Evolutionary conservation across 2,329 filamentous ascomycete genomes (phyloP), one percentile per base, ranked within the genome.

Genomic region (Pestalotiopsis sp.): DNA sequence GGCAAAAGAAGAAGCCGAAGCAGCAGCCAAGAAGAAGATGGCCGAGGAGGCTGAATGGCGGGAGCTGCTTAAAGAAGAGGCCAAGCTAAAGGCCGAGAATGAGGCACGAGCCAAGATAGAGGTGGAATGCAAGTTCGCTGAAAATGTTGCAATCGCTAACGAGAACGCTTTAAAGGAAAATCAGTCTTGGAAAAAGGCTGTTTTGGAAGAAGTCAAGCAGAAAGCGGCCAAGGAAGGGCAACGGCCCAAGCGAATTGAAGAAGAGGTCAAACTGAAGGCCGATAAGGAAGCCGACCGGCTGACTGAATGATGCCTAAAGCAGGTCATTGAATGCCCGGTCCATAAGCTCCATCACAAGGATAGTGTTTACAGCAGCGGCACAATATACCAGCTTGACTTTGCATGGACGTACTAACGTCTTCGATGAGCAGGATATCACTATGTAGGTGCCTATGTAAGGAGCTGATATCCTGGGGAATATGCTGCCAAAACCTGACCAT

Each of bases 141-240:
- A 68, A 20, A 68, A 68, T 24, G 69, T 70, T 22, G 66, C 64
- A 40, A 74, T 73, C 39, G 75, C 72, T 4, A 74, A 77, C 20
- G 77, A 75, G 20, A 72, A 69, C 0, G 77, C 84, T 73, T 86
- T 86, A 73, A 84, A 87, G 71, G 85, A 85, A 0, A 83, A 89
- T 65, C 85, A 88, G 64, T 84, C 85, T 5, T 82, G 85, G n/a
- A 85, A 83, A 71, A 83, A 84, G 61, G 82, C 81, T 70, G 72
- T 84, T 22, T 73, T 85, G 48, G 82, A 83, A 44, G 84, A 84
- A 65, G 80, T 81, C n/a, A 83, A 84, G 22, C 22, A 24, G 22
- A 24, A 24, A 24, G 22, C 22, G 74, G 72, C 74, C 39, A 84
- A 84, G 73, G 78, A 82, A 52, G 83, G 84, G 70, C 81, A 79